Base-by-base conservation (phyloP, 1,139 yeast genomes). In the Hyphopichia wangnamkhiaoensis region DNA sequence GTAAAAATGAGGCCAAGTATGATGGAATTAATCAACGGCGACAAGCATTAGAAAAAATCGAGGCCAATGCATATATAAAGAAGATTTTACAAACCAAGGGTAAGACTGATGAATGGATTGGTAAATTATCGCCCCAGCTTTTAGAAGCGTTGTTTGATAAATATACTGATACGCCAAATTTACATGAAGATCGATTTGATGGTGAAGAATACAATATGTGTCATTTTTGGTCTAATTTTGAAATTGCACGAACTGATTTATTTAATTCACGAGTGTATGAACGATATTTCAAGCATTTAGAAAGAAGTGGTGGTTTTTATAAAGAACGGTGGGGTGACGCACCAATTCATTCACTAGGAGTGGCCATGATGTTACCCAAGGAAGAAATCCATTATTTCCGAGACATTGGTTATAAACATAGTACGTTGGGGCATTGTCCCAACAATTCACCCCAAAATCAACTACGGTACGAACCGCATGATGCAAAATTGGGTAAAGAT, bases 311-410 rank as follows among this genome's bases (percentile, higher is more conserved):
- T 8, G 97, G 97, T 0, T 90, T 90, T 55, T 88, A 81, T 72
- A 74, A 75, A 38, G 96, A 90, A 58, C 66, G 96, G 54, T 90
- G 96, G 96, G 97, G 97, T 1, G 97, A 90, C 68, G 96, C 96
- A 0, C 95, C 96, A 0, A 80, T 90, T 2, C 97, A 89, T 59
- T 84, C 95, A 2, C 65, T 90, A 17, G 97, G 93, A 0, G 76
- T 85, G 5, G 94, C 89, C 0, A 71, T 90, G 75, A 69, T 84
- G 53, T 64, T 89, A 34, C 74, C 83, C 39, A 58, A 82, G 2
- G 67, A 77, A 4, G 88, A 89, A 42, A 68, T 90, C 10, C 97
- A 90, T 62, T 90, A 90, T 60, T 90, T 90, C 64, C 67, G 96
- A 48, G 97, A 90, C 54, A 84, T 90, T 49, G 97, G 96, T 0